Conservation (phyloP, 2,329 filamentous ascomycete genomes). For the Aspergillus candidus region DNA sequence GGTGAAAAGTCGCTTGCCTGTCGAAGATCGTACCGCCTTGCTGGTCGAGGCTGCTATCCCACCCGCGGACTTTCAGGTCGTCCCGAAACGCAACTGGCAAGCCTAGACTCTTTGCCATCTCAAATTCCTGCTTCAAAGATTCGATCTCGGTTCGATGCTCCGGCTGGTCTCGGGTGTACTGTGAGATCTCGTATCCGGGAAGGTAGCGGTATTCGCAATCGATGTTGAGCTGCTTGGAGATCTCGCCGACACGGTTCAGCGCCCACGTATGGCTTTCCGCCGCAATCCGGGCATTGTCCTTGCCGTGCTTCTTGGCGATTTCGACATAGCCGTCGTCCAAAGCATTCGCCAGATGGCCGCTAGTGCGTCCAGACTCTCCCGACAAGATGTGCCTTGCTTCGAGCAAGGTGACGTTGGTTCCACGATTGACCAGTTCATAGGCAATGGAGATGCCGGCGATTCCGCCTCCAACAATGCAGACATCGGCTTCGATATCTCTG, state of each 20-base stretch:
- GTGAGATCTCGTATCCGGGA: conserved; percentile 47
- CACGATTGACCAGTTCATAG: conserved; percentile 49
- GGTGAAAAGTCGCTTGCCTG: conserved; percentile 52
- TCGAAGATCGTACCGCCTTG: conserved; percentile 45
- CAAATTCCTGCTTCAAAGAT: conserved; percentile 42
- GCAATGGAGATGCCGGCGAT: conserved; percentile 49
- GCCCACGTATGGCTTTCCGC: conserved; percentile 54
- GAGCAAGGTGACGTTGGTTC: conserved; percentile 46
- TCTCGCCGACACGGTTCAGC: conserved; percentile 46
- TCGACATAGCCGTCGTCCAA: conserved; percentile 50
- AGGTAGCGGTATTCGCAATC: conserved; percentile 53
- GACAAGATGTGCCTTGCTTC: conserved; percentile 51
- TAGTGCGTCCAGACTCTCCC: conserved; percentile 49
- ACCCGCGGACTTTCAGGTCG: conserved; percentile 46
- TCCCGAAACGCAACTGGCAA: conserved; percentile 36
- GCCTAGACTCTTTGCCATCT: conserved; percentile 40
- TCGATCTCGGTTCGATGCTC: conserved; percentile 44
- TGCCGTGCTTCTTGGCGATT: conserved; percentile 49
- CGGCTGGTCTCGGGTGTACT: conserved; percentile 39
- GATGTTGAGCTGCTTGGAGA: conserved; percentile 45
- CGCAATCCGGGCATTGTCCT: conserved; percentile 43
- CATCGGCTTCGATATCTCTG: conserved; percentile 42
- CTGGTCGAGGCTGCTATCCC: conserved; percentile 48
- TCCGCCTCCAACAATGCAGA: conserved; percentile 49
- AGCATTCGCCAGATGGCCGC: conserved; percentile 50